Conservation (phyloP, 306 rosid species). For the Nissolia schottii region DNA sequence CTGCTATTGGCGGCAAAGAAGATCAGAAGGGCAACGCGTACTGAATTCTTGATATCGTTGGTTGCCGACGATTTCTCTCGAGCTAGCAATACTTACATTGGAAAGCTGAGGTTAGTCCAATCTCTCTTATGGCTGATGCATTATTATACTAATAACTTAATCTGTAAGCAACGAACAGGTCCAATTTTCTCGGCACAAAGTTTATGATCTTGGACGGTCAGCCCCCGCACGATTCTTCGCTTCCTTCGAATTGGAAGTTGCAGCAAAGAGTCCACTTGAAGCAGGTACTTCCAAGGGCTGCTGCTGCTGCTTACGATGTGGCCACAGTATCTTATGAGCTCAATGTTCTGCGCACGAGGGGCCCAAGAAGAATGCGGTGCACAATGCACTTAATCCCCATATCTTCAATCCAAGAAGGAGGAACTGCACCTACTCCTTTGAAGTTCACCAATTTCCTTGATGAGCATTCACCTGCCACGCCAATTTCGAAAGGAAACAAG, state of each 20-base stretch:
- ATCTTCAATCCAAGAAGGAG: slow-evolving; percentile 74
- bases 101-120: slow-evolving; percentile 66
- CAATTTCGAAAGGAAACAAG: slow-evolving; percentile 46
- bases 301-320: slow-evolving; percentile 46
- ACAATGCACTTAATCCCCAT: slow-evolving; percentile 71
- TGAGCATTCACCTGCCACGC: slow-evolving; percentile 22
- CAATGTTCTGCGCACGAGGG: slow-evolving; percentile 89
- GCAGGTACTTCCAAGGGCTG: slow-evolving; percentile 54
- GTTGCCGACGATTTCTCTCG: slow-evolving; percentile 73
- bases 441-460: slow-evolving; percentile 38
- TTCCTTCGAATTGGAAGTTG: slow-evolving; percentile 42
- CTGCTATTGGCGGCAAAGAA: slow-evolving; percentile 77
- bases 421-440: slow-evolving; percentile 76
- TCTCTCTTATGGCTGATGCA: not conserved
- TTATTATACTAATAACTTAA: slow-evolving; percentile 12
- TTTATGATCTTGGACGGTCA: slow-evolving; percentile 63
- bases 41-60: slow-evolving; percentile 71
- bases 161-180: slow-evolving; percentile 47
- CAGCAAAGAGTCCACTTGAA: slow-evolving; percentile 48
- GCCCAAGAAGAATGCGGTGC: slow-evolving; percentile 91
- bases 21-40: slow-evolving; percentile 67
- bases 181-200: slow-evolving; percentile 93
- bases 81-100: slow-evolving; percentile 53
- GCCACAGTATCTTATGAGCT: slow-evolving; percentile 75
- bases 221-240: slow-evolving; percentile 42